Conservation (phyloP, 2,329 filamentous ascomycete species). For the Fusarium sarcochroum region DNA sequence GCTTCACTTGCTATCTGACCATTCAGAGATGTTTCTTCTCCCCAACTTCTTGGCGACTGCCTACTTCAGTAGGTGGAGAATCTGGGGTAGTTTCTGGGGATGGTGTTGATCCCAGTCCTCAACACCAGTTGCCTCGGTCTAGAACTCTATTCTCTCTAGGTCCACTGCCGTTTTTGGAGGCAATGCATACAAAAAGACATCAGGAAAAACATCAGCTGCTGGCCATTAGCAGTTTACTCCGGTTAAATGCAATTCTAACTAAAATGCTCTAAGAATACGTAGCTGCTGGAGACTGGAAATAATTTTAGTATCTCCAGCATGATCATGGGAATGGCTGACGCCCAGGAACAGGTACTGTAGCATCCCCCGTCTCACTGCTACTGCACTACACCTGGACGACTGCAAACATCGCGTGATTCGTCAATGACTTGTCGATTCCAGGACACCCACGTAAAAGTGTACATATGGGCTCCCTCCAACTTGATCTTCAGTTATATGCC, state of each 20-base stretch:
- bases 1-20: conserved; percentile 11
- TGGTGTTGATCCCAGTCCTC: conserved; percentile 8
- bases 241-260: conserved; percentile 14
- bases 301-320: conserved; percentile 3
- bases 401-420: conserved; percentile 13
- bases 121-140: conserved; percentile 7
- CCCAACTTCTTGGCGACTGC: conserved; percentile 23
- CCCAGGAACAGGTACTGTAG: conserved; percentile 8
- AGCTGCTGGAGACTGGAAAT: no score
- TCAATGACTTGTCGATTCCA: not conserved
- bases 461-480: conserved; percentile 2
- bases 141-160: conserved; percentile 11
- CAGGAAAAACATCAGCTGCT: not conserved
- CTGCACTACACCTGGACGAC: conserved; percentile 7
- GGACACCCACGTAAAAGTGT: conserved; percentile 1
- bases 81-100: conserved; percentile 44
- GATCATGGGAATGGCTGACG: not conserved
- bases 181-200: not conserved
- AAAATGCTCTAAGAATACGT: not conserved
- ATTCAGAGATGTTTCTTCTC: conserved; percentile 29
- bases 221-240: not conserved
- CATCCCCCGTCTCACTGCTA: not conserved
- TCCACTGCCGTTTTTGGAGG: not conserved
- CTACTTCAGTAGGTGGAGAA: conserved; percentile 32
- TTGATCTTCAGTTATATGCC: conserved; percentile 22